Evolutionary conservation across 2,329 filamentous ascomycete species (phyloP), one percentile per base, ranked within the genome.

Genomic region (Cladophialophora carrionii): DNA sequence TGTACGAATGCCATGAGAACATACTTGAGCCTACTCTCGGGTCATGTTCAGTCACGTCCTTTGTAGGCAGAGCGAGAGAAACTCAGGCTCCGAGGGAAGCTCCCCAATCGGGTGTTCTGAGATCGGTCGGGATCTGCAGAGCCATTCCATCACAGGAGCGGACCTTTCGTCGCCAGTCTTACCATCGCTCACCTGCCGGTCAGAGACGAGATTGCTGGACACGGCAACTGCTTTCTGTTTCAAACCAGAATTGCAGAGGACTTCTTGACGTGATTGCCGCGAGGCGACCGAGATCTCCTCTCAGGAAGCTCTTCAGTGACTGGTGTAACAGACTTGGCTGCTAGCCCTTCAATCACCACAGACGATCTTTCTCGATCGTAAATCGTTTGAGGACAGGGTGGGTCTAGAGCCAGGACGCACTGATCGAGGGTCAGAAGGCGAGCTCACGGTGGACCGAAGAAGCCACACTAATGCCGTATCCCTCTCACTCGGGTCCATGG

Each of bases 361-460:
- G 12, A 24, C 53, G 31, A 63, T 52, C 53, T 63, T 37, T 43
- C 48, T 52, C 43, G 14, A 58, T 58, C 61, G 54, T n/a, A 31
- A 46, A 53, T 10, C 24, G 61, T 32, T 62, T 57, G 53, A 62
- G 31, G 29, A 32, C 12, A 29, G 14, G 2, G 26, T 54, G 52
- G 52, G 29, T 12, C 29, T 31, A 14, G 1, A 26, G 22, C 20
- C 14, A 34, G 24, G 12, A 54, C n/a, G 52, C 29, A n/a, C 29
- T 52, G 29, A 54, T 32, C 24, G 14, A 51, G 20, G 48, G 48
- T 20, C 22, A 26, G 26, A 20, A 4, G 48, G 9, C 22, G 24
- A 29, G 20, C 12, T n/a, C 14, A 20, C n/a, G 37, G 37, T 43
- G 37, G 7, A 43, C 17, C 37, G 37, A 6, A n/a, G 37, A 43